Evolutionary conservation across 2,329 filamentous ascomycete species (phyloP).

Genomic region (Byssoonygena ceratinophila): DNA sequence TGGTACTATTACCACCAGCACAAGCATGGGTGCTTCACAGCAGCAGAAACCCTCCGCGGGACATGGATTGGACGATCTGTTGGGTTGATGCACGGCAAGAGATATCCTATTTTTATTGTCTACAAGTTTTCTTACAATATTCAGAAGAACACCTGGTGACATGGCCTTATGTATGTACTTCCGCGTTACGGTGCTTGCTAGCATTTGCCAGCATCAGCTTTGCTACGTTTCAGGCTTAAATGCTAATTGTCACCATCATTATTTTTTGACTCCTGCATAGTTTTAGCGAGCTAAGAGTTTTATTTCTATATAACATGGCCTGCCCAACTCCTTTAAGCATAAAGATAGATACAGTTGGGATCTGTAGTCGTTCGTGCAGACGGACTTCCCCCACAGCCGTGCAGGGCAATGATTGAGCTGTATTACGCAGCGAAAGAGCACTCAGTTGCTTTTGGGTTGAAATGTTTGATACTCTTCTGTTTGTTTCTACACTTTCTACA

Average conservation of each 20-base stretch:
- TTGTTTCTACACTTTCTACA: too few species aligned
- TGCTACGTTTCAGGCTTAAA: background rate
- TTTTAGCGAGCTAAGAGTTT: background rate
- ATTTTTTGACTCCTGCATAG: background rate
- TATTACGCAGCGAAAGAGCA: too few species aligned
- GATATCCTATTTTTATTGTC: background rate
- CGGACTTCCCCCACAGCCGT: too few species aligned
- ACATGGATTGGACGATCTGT: conserved; percentile 33
- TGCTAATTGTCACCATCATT: background rate
- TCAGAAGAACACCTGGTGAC: background rate
- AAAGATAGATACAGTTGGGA: too few species aligned
- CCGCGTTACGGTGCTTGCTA: background rate
- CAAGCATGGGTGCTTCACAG: conserved; percentile 16
- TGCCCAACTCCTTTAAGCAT: too few species aligned
- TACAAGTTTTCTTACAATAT: background rate
- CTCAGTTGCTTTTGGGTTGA: too few species aligned
- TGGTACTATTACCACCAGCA: conserved; percentile 7
- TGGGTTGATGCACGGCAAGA: conserved; percentile 26
- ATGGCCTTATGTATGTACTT: background rate
- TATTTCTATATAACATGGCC: background rate
- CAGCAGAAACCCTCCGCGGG: conserved; percentile 27
- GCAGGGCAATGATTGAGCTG: too few species aligned
- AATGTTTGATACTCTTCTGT: too few species aligned
- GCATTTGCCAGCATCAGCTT: background rate
- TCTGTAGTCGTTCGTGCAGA: too few species aligned